Conservation (phyloP, 495 filamentous ascomycete genomes). For the Astrothelium macrocarpum region DNA sequence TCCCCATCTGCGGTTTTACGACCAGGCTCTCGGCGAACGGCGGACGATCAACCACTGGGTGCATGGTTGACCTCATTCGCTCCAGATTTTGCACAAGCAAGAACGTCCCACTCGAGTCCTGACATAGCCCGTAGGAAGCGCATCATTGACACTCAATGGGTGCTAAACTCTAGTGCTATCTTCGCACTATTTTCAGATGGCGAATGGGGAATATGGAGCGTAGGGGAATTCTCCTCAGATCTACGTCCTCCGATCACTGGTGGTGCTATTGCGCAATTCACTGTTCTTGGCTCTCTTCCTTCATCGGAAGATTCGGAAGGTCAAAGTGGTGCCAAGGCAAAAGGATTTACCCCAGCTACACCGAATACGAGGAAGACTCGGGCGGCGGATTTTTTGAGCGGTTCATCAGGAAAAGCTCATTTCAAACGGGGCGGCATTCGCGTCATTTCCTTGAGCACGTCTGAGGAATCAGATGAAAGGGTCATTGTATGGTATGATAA, state of each 20-base stretch:
- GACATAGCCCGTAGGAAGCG: constrained; percentile 48
- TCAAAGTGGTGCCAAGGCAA: constrained; percentile 28
- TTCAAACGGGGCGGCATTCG: constrained; percentile 53
- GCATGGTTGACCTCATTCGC: constrained; percentile 25
- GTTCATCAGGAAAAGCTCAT: constrained; percentile 32
- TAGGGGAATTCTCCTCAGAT: constrained; percentile 37
- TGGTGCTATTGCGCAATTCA: constrained; percentile 56
- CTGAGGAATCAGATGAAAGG: constrained; percentile 26
- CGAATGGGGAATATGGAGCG: constrained; percentile 91
- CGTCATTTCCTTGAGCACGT: constrained; percentile 31
- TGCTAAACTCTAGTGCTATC: constrained; percentile 65
- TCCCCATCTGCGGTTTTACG: neutral
- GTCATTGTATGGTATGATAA: constrained; percentile 34
- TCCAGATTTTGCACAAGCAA: constrained; percentile 12
- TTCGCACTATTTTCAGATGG: constrained; percentile 71
- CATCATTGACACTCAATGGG: constrained; percentile 75
- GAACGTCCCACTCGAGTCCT: neutral
- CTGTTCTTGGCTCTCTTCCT: constrained; percentile 53
- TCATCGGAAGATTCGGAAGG: constrained; percentile 34
- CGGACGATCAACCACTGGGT: constrained; percentile 10
- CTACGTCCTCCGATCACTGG: constrained; percentile 48
- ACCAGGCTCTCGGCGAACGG: neutral
- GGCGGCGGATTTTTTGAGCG: constrained; percentile 47
- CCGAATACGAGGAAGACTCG: constrained; percentile 61
- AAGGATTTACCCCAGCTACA: constrained; percentile 66